Evolutionary conservation across 768 basidiomycete genomes (phyloP).

Genomic region (Hypholoma sublateritium): DNA sequence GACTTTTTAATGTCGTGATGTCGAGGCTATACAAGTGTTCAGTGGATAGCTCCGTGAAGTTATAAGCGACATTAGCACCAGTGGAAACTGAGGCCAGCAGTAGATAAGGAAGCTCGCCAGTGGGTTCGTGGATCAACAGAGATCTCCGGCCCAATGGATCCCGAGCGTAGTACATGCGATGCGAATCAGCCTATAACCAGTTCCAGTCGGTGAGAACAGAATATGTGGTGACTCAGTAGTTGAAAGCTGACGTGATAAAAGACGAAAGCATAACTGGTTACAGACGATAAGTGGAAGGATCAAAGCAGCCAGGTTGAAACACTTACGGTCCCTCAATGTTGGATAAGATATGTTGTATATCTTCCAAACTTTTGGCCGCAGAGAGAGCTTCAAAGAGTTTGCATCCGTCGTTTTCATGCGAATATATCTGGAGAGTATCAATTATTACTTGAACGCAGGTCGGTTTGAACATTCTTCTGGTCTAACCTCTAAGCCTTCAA

Average conservation of each 20-base stretch:
- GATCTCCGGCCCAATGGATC: constrained; percentile 88
- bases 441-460: background rate
- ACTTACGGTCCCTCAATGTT: constrained; percentile 82
- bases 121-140: constrained; percentile 69
- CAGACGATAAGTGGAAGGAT: constrained; percentile 3
- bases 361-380: constrained; percentile 29
- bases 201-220: background rate
- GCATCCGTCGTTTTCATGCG: constrained; percentile 72
- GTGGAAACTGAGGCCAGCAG: constrained; percentile 67
- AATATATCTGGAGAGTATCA: constrained; percentile 41
- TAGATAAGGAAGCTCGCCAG: constrained; percentile 45
- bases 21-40: constrained; percentile 57
- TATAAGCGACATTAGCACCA: constrained; percentile 43
- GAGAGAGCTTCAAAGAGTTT: constrained; percentile 42
- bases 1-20: constrained; percentile 22
- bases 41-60: constrained; percentile 64
- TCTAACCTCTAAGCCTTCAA: constrained; percentile 75
- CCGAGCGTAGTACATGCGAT: constrained; percentile 67
- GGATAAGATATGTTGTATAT: constrained; percentile 54
- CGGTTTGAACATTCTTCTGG: background rate
- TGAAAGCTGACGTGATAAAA: constrained; percentile 66
- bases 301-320: background rate
- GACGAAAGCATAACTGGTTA: constrained; percentile 71
- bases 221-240: background rate
- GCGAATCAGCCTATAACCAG: constrained; percentile 35